These are phyloP conservation scores for Mitragyna speciosa DNA, from an alignment of 257 asterid genomes.

Conservation along the genomic window DNA sequence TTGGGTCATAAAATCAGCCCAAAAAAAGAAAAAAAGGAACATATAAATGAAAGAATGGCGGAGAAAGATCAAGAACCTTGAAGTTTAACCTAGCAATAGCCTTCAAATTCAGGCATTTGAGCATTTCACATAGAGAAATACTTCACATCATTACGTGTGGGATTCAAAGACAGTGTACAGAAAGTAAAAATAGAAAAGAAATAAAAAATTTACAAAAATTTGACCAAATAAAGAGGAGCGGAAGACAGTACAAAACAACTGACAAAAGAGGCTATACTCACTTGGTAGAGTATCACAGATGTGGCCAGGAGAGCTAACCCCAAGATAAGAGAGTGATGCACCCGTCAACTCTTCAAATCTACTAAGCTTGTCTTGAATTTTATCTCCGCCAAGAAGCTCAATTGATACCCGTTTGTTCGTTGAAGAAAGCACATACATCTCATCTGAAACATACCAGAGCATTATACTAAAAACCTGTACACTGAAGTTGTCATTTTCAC, in stretches of 20 bases:
- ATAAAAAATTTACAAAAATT: neutral
- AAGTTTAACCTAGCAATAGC: neutral
- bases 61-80: neutral
- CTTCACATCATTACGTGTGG: neutral
- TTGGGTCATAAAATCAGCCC: neutral
- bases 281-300: constrained; percentile 69
- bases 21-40: neutral
- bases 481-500: neutral
- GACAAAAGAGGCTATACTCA: constrained; percentile 38
- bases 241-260: constrained; percentile 1
- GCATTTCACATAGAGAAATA: no score
- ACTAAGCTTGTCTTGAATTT: constrained; percentile 76
- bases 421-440: constrained; percentile 96
- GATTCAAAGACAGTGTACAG: neutral
- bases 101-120: neutral
- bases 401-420: constrained; percentile 76
- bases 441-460: constrained; percentile 51
- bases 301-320: constrained; percentile 61
- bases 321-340: constrained; percentile 69
- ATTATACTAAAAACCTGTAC: neutral
- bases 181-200: neutral
- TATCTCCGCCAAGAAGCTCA: constrained; percentile 80
- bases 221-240: neutral
- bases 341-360: constrained; percentile 80
- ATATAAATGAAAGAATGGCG: neutral